Evolutionary conservation across 495 filamentous ascomycete genomes (phyloP), one percentile per base, ranked within the genome.

Genomic region (Terfezia claveryi): DNA sequence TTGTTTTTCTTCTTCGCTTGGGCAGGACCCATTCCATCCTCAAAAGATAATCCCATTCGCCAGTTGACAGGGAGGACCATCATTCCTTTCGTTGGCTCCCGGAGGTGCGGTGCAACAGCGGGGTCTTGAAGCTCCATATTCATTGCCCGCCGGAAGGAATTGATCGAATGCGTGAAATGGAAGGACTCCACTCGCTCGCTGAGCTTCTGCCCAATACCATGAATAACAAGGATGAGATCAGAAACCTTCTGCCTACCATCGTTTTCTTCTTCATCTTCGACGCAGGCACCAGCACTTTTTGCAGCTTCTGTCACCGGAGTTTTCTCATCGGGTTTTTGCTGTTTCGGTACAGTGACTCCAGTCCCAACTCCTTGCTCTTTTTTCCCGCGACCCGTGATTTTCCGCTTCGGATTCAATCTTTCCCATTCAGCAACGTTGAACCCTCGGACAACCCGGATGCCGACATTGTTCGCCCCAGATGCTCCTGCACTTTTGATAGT

Each of bases 101-200:
- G 76, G 8, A 95, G 75, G 57, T 83, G 74, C 0, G 77, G 73
- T 68, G 77, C 82, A n/a, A 94, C 81, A 8, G 71, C 72, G 9
- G 81, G 76, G 54, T 73, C 84, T 38, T 77, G 77, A 27, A 94
- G 73, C 63, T 96, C 89, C 51, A 89, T 72, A 58, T 94, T 94
- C 51, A 96, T 72, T 11, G 80, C 74, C 54, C 88, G 77, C n/a
- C 91, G 78, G 56, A 98, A 87, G 0, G 80, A 74, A 61, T 94
- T 95, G 62, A 95, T 88, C 4, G 85, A 82, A 64, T 95, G 87
- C 0, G 91, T 96, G 64, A 98, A 98, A 62, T 94, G 83, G 60
- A 85, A 98, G 65, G 86, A 94, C 64, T 96, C 91, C 51, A 98
- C 82, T 14, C 88, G 75, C 61, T 98, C 87, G 0, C 87, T 91